A percentile compares a stretch with the other conserved stretches of the same genome.
phyloP scores from a whole-genome alignment of 495 filamentous ascomycete species.

The Corynascus novoguineensis region DNA sequence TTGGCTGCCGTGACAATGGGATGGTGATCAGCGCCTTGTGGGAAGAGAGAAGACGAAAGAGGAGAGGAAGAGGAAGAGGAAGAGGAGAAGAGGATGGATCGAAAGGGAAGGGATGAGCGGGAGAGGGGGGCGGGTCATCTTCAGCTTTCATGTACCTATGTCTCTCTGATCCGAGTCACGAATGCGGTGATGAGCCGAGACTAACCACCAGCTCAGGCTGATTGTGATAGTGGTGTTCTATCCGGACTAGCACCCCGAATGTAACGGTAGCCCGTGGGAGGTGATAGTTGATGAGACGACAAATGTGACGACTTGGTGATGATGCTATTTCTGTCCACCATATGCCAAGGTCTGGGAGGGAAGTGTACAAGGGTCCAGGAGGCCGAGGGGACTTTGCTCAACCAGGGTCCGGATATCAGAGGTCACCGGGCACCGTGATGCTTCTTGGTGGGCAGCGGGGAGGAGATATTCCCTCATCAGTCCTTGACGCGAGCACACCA shows the following conservation, averaged over 20 bases:
- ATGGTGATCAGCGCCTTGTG: background rate
- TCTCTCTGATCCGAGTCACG: background rate
- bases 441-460: background rate
- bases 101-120: background rate
- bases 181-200: background rate
- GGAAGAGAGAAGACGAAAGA: background rate
- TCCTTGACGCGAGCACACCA: background rate
- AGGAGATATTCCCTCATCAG: background rate
- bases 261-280: background rate
- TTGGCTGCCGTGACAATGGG: background rate
- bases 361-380: background rate
- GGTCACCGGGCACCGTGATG: background rate
- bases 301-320: background rate
- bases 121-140: background rate
- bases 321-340: background rate
- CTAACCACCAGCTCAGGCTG: background rate
- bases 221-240: background rate
- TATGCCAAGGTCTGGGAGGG: background rate
- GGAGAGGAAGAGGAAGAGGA: no score
- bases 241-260: background rate
- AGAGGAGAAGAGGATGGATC: background rate
- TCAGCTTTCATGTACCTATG: background rate
- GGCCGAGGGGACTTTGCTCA: background rate
- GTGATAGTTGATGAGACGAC: background rate
- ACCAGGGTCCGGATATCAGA: background rate